Percentiles rank a stretch among this genome's conserved stretches.
phyloP scores from a whole-genome alignment of 2,329 filamentous ascomycete species.

The Pseudophaeomoniella oleicola region DNA sequence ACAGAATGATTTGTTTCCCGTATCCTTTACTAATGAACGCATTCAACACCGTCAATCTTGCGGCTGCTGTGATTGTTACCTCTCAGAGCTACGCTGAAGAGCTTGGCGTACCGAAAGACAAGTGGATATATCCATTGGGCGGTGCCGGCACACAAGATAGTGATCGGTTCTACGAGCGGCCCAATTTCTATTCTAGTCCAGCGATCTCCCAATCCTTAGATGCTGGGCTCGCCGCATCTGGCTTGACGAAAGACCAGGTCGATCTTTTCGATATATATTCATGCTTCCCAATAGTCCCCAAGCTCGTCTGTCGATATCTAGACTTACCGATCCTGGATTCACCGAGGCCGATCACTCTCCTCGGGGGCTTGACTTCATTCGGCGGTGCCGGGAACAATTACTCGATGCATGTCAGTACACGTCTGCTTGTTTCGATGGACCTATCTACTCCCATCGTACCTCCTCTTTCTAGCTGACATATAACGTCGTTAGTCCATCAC shows the following conservation, averaged over 20 bases:
- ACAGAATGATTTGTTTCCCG: conserved; percentile 54
- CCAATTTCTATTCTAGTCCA: conserved; percentile 42
- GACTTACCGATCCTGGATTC: conserved; percentile 32
- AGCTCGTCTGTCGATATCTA: conserved; percentile 48
- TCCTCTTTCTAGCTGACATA: neutral
- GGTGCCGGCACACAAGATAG: conserved; percentile 48
- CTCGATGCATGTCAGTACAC: conserved; percentile 43
- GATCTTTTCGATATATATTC: conserved; percentile 52
- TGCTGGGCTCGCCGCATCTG: conserved; percentile 33
- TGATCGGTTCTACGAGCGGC: conserved; percentile 47
- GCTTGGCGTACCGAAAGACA: conserved; percentile 37
- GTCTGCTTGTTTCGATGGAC: neutral
- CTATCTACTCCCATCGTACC: neutral
- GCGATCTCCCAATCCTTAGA: conserved; percentile 45
- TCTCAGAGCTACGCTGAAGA: conserved; percentile 38
- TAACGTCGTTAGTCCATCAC: conserved; percentile 28
- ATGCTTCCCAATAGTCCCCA: conserved; percentile 58
- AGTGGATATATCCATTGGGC: conserved; percentile 51
- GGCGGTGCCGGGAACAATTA: conserved; percentile 60
- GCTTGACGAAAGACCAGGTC: conserved; percentile 34
- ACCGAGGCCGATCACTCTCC: conserved; percentile 41
- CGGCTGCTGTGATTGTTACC: conserved; percentile 46
- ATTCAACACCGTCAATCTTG: conserved; percentile 54
- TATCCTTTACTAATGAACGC: conserved; percentile 59
- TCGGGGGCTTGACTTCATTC: conserved; percentile 54